Evolutionary conservation across 2,329 filamentous ascomycete species (phyloP), one percentile per base, ranked within the genome.

Genomic region (Fusarium robinianum): DNA sequence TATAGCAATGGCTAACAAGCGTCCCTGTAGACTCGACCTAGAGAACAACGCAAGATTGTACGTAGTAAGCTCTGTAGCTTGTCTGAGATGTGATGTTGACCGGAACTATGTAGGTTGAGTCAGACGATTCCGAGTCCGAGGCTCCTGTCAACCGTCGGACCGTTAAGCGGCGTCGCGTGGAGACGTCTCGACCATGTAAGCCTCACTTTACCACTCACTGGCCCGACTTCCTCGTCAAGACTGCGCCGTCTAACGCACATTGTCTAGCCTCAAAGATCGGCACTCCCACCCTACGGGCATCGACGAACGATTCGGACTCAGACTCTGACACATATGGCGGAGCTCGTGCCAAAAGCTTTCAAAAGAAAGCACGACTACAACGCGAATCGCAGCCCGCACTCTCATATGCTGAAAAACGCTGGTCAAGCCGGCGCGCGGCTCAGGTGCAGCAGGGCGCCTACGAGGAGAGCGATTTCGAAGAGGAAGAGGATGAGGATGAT

Each of bases 381-480:
- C 76, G 85, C 45, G 80, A 90, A 64, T 78, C 83, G 16, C 80
- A 85, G 59, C 79, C 83, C 9, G 78, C 81, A 26, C 78, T 87
- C 6, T 76, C 83, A 5, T 80, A 85, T 58, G 80, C 81, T 44
- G 91, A 96, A 71, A 88, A 96, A 63, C 87, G 92, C 54, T 96
- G 95, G 80, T 96, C 91, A 6, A 94, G 86, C 40, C 81, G 92
- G 48, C 87, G 89, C 52, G 88, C 90, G 40, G 87, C 87, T 10
- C 89, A 89, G 64, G 78, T 83, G 4, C 77, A 81, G 46, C 76
- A 74, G 46, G 79, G 78, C 24, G 78, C 75, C 12, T 86, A 86
- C 59, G 80, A 85, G 62, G 83, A 87, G 58, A 85, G 81, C 57
- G 83, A 84, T 32, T 70, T 73, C n/a, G 83, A 85, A 9, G 74